Conservation (phyloP, 768 basidiomycete genomes). For the Tulasnella sp. region DNA sequence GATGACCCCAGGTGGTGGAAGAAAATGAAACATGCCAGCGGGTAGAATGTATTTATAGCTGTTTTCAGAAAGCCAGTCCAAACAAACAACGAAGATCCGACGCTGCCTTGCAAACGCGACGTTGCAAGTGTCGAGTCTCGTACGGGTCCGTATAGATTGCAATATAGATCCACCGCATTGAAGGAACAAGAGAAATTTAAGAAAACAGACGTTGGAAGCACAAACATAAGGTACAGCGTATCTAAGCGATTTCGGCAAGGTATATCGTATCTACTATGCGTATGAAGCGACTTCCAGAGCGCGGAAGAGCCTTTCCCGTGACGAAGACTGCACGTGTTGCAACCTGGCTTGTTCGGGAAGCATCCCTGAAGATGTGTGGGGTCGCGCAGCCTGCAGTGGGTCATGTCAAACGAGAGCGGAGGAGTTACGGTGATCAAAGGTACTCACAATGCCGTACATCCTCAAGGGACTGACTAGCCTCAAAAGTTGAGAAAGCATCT, state of each 20-base stretch:
- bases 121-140: too few relatives aligned
- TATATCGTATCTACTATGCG: background rate
- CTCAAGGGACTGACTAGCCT: conserved; percentile 60
- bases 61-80: too few relatives aligned
- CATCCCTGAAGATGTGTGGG: conserved; percentile 52
- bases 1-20: too few relatives aligned
- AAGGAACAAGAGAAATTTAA: background rate
- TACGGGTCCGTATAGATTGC: too few relatives aligned
- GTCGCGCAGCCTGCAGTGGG: conserved; percentile 16
- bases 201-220: background rate
- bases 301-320: conserved; percentile 62
- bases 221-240: background rate
- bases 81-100: too few relatives aligned
- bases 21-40: too few relatives aligned
- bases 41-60: too few relatives aligned
- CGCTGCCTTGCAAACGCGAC: too few relatives aligned
- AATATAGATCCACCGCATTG: too few relatives aligned
- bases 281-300: conserved; percentile 10
- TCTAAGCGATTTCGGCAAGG: background rate
- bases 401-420: conserved; percentile 22
- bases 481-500: conserved; percentile 71
- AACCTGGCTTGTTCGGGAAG: conserved; percentile 64
- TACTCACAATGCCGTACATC: conserved; percentile 64
- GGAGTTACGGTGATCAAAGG: background rate
- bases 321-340: conserved; percentile 63